Evolutionary conservation across 2,329 filamentous ascomycete species (phyloP), one percentile per base, ranked within the genome.

Genomic region (Lachnellula hyalina): DNA sequence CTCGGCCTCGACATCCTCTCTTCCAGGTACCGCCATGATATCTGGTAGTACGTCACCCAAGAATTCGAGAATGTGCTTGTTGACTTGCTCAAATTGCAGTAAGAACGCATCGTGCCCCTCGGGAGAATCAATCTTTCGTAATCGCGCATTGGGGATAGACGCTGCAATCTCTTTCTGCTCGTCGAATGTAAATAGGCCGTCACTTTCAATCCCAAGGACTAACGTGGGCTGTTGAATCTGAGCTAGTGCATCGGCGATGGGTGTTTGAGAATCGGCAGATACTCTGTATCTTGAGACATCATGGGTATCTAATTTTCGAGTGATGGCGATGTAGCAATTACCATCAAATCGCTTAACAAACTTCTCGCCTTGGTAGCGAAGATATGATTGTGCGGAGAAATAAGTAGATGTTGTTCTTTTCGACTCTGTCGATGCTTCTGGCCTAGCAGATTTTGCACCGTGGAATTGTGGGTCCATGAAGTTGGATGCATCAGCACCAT

Each of bases 321-420:
- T 97, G 72, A 99, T 96, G 63, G 94, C 92, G 64, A 99, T 97
- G 75, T 99, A 99, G 75, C 94, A 99, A 72, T 99, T 99, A 66
- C 91, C 90, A 72, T 99, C 94, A 71, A 97, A 99, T 9, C 94
- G 88, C 71, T 89, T 91, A 65, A 97, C 94, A 66, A 99, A 99
- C 72, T 99, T 99, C 65, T 87, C 83, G 53, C 91, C 93, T 73
- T 99, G 94, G 72, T 99, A 99, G 19, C 94, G 88, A 44, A 99
- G 82, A 72, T 99, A 99, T 0, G 92, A 96, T 71, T 99, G 94
- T 0, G 94, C 94, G 0, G 94, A 97, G 73, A 97, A 99, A 73
- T 96, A 96, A n/a, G 90, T 94, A 7, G 85, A 84, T 0, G 83
- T 81, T 6, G 71, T 59, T 62, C 52, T 67, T 67, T 23, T 63